Percentiles rank a stretch among this genome's conserved stretches.
Conservation (phyloP, 1,284 basidiomycete species). For the Vanrija sp. region DNA sequence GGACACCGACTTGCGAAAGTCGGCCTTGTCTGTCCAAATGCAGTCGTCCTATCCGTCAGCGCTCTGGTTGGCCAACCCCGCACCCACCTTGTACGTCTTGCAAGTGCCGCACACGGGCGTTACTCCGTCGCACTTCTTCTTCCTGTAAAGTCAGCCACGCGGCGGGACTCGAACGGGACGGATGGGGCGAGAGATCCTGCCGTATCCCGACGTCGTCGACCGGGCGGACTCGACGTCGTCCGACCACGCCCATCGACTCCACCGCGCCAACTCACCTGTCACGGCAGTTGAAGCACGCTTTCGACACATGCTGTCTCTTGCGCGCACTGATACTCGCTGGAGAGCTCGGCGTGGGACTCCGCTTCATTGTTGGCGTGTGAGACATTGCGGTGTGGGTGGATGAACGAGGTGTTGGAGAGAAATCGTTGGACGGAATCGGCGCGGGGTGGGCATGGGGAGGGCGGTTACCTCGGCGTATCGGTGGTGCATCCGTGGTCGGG, state of each 20-base stretch:
- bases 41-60: conserved; percentile 28
- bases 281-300: conserved; percentile 16
- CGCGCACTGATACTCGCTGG: too few relatives aligned
- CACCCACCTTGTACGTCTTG: conserved; percentile 29
- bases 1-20: conserved; percentile 29
- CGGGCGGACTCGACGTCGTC: too few relatives aligned
- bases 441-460: too few relatives aligned
- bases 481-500: too few relatives aligned
- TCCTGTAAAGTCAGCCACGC: conserved; percentile 13
- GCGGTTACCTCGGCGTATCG: too few relatives aligned
- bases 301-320: conserved; percentile 2
- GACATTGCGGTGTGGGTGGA: too few relatives aligned
- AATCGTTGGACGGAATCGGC: too few relatives aligned
- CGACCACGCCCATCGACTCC: not conserved
- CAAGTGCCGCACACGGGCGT: conserved; percentile 37
- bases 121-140: conserved; percentile 40
- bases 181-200: not conserved
- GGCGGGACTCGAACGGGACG: not conserved
- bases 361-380: too few relatives aligned
- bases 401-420: too few relatives aligned
- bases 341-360: too few relatives aligned
- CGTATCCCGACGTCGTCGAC: too few relatives aligned
- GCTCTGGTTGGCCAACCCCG: too few relatives aligned
- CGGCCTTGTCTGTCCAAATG: conserved; percentile 22
- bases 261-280: conserved; percentile 1